Base-by-base conservation (phyloP, 345 rosid species). In the Eucalyptus leucophloia region DNA sequence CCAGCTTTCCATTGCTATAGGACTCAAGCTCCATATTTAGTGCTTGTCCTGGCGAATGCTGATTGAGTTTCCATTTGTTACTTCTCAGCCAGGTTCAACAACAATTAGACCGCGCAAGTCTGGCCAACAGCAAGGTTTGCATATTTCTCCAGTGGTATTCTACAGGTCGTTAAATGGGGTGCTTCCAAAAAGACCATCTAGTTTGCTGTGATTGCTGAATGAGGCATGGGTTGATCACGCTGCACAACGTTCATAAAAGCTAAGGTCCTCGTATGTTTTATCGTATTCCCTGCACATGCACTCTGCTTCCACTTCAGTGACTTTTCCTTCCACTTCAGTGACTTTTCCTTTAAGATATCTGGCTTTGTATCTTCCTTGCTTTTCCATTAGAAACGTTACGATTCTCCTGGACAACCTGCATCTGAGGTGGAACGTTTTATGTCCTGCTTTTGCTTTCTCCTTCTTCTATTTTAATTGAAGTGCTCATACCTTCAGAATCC, bases 111-210 rank as follows among this genome's bases (percentile, higher is more conserved):
- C 87, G 12, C 90, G 92, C 72, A 90, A 67, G 17, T 86, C 60
- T 58, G 87, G 67, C 67, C 67, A 60, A 50, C 0, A 86, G 83
- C 9, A 49, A 67, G 94, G 94, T 87, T 91, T 89, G 91, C 95
- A 93, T 90, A 86, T 98, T 83, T 96, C 99, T 51, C 98, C 98
- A 0, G 77, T 95, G 89, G 96, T 98, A 23, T 98, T 98, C 88
- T 96, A 95, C 62, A 97, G 99, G 7, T 95, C 99, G n/a, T n/a
- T n/a, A n/a, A n/a, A n/a, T n/a, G n/a, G n/a, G 8, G 95, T 98
- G 90, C 99, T 98, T 88, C 97, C 98, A 4, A 98, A 94, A 92
- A 94, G 94, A 87, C 97, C 99, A 19, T 93, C 95, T 90, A 98
- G 99, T 91, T 92, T 97, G 91, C 88, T 98, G 94, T 92, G 98